Percentiles rank a stretch among this genome's conserved stretches.
Evolutionary conservation across 345 rosid genomes (phyloP).

Genomic region (Gossypium rotundifolium): DNA sequence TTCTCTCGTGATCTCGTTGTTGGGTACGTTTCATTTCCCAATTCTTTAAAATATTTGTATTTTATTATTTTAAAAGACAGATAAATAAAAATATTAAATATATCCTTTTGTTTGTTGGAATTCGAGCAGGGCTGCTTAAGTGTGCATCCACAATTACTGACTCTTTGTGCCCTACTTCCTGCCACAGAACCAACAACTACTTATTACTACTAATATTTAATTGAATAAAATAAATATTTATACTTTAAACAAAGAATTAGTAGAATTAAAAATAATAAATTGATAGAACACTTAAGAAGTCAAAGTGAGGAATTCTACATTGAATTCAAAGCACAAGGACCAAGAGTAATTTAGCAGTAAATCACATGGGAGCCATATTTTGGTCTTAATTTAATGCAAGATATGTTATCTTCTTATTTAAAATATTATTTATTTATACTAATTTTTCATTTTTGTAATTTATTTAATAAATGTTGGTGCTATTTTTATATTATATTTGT

Average conservation of each 20-base stretch:
- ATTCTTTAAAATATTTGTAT: too few relatives aligned
- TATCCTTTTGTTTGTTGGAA: neutral
- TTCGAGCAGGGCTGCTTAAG: neutral
- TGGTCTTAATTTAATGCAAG: too few relatives aligned
- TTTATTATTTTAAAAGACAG: too few relatives aligned
- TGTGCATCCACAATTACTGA: neutral
- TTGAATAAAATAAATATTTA: neutral
- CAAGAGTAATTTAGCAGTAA: constrained; percentile 40
- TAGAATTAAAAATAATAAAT: neutral
- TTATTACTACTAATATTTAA: neutral
- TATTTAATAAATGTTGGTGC: too few relatives aligned
- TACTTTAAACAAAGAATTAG: neutral
- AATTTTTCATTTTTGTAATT: too few relatives aligned
- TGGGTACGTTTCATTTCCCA: too few relatives aligned
- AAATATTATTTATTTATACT: too few relatives aligned
- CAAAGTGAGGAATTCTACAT: constrained; percentile 41
- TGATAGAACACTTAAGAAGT: constrained; percentile 23
- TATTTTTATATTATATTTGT: too few relatives aligned
- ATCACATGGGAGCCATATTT: constrained; percentile 40
- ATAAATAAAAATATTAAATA: neutral
- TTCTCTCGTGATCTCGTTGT: neutral
- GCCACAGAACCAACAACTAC: neutral
- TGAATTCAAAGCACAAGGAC: constrained; percentile 46
- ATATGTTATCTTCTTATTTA: too few relatives aligned
- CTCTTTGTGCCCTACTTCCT: neutral